Base-by-base conservation (phyloP, 768 basidiomycete genomes). In the Stropharia rugosoannulata region DNA sequence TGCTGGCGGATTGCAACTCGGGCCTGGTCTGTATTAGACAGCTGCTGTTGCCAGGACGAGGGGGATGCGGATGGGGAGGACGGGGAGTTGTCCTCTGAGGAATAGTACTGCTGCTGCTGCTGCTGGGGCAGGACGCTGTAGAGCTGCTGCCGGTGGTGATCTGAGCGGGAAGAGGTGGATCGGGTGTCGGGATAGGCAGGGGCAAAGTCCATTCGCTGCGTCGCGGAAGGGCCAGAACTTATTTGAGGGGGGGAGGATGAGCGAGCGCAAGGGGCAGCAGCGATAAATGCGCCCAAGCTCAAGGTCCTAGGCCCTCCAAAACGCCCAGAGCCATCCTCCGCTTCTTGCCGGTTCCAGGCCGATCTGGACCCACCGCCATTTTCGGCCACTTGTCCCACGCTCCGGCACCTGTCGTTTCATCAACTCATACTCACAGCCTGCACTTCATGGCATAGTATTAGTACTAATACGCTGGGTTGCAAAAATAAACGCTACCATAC, bases 11-110 rank as follows among this genome's bases (percentile, higher is more conserved):
- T 39, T 5, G 37, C 46, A 15, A 51, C 40, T 29, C 72, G 71
- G 51, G 67, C 69, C 10, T 70, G 55, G n/a, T 79, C 77, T 45
- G 75, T 75, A 0, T 76, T 73, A 40, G 71, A 69, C 56, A 71
- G 74, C 53, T 70, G 60, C 1, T 66, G 51, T 1, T 66, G 56
- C 65, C 65, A 66, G 35, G 48, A 1, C 59, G 54, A 69, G 25
- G 68, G 57, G 59, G 64, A 68, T 54, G 54, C 58, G 19, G 54
- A 53, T 22, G 56, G 49, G 52, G 50, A 59, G 53, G 36, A 37
- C 48, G 37, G 41, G 38, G 55, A 54, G 64, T 53, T 55, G 67
- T 41, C 55, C 59, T 59, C 42, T 60, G 46, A 43, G 10, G 43
- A 39, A n/a, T 44, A 41, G 25, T 42, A 48, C 22, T 27, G 51